Base-by-base conservation (phyloP, 441 rosid species). In the Raphanus hybrid region DNA sequence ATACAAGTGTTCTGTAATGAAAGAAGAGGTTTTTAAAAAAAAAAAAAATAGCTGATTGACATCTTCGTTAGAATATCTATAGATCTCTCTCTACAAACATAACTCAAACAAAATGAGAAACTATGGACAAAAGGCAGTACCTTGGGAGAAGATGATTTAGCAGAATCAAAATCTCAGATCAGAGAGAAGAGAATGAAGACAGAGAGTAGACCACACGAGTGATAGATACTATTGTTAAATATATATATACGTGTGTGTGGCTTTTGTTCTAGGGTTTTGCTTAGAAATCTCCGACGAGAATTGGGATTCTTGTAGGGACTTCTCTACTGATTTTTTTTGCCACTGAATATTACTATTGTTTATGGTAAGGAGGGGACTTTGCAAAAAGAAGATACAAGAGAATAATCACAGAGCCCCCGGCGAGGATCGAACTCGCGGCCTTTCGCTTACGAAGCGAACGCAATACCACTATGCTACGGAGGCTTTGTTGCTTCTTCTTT, bases 401-500 rank as follows among this genome's bases (percentile, higher is more conserved):
- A n/a, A n/a, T n/a, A n/a, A n/a, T n/a, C n/a, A 5, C 34, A 29
- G 34, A 83, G 89, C 86, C 85, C 93, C 89, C 90, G 85, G 91
- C 88, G 97, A 92, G 96, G 89, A 88, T 92, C 91, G 93, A 92
- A 92, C 97, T 94, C 95, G 91, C 94, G 95, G 87, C 93, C 98
- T 92, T 89, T 94, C 95, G 89, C 97, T 94, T 91, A 92, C 97
- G 92, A 91, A 94, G 98, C 91, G 94, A 94, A 94, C 95, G 93
- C 98, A 94, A 90, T 94, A 89, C 98, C 98, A 94, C 95, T 91
- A 90, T 92, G 95, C 92, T 90, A 90, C 89, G 89, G 90, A 91
- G 88, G 88, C 87, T 2, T 64, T 29, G 5, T 4, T 29, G 34
- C 5, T 3, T 29, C 34, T 5, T 4, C 34, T 29, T 29, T 3